Evolutionary conservation across 2,329 filamentous ascomycete species (phyloP).

Genomic region (Malbranchea zuffiana): DNA sequence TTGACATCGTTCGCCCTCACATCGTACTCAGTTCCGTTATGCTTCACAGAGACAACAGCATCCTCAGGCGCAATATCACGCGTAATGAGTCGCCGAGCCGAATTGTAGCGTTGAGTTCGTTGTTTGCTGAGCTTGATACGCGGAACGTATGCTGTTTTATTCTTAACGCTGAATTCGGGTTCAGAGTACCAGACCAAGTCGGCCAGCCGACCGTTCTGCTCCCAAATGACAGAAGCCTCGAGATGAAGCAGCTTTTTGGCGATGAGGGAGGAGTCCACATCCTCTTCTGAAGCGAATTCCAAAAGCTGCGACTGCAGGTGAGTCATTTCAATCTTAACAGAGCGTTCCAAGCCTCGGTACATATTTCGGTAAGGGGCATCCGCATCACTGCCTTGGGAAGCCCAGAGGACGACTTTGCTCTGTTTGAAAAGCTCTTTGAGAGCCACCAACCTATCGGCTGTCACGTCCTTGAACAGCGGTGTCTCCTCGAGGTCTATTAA

Average conservation of each 20-base stretch:
- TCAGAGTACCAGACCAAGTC: not conserved
- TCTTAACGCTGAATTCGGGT: not conserved
- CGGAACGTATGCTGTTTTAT: not conserved
- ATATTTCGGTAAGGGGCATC: conserved; percentile 10
- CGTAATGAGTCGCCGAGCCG: too few species aligned
- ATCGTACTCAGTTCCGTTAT: too few species aligned
- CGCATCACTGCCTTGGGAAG: conserved; percentile 6
- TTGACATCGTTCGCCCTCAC: too few species aligned
- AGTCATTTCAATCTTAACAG: not conserved
- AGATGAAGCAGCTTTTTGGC: not conserved
- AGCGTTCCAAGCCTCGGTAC: conserved; percentile 7
- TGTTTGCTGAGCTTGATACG: not conserved
- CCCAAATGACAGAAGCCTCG: conserved; percentile 1
- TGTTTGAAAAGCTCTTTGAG: conserved; percentile 3
- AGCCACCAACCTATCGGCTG: not conserved
- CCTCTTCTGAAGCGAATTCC: conserved; percentile 2
- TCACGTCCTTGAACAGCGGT: conserved; percentile 11
- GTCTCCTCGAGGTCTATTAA: conserved; percentile 7
- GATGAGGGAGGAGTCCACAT: not conserved
- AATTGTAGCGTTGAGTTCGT: too few species aligned
- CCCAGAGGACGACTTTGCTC: conserved; percentile 5
- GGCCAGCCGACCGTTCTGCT: not conserved
- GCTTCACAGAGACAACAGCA: not conserved
- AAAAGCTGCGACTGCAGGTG: conserved; percentile 9
- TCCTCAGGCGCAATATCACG: not conserved